These are phyloP conservation scores for Samsoniella hepiali DNA, from an alignment of 2,329 filamentous ascomycete species.

Conservation along the genomic window DNA sequence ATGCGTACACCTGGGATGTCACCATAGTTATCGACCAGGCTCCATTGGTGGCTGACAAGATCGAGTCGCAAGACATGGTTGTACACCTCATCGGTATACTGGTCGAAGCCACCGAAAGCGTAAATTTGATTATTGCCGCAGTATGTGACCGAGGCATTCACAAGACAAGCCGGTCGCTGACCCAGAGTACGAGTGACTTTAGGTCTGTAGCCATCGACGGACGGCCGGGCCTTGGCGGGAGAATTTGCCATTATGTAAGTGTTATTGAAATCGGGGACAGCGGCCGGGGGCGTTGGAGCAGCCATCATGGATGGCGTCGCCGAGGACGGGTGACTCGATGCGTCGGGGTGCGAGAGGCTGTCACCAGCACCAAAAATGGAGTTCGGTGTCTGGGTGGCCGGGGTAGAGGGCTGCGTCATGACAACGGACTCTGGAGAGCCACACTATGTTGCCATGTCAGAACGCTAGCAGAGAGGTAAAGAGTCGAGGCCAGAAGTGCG, in stretches of 20 bases:
- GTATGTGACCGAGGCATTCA: slow-evolving; percentile 98
- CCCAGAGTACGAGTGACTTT: slow-evolving; percentile 76
- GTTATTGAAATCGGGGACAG: slow-evolving; percentile 57
- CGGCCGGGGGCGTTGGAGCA: slow-evolving; percentile 30
- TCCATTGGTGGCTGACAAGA: slow-evolving; percentile 86
- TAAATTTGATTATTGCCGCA: slow-evolving; percentile 97
- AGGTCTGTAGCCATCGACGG: slow-evolving; percentile 75
- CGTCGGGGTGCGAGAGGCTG: slow-evolving; percentile 22
- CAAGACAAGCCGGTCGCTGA: slow-evolving; percentile 84
- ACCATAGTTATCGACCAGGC: slow-evolving; percentile 94
- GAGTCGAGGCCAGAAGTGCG: background rate
- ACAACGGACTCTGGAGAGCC: slow-evolving; percentile 18
- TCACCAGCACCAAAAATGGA: slow-evolving; percentile 46
- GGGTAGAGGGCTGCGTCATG: slow-evolving; percentile 47
- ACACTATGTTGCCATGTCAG: slow-evolving; percentile 13
- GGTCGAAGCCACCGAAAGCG: slow-evolving; percentile 96
- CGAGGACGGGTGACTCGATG: slow-evolving; percentile 29
- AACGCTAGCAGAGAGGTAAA: no score
- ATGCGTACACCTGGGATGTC: slow-evolving; percentile 96
- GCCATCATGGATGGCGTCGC: slow-evolving; percentile 26
- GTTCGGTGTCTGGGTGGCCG: slow-evolving; percentile 36
- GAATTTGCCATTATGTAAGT: slow-evolving; percentile 91
- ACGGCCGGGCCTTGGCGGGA: slow-evolving; percentile 63
- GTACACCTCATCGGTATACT: slow-evolving; percentile 98
- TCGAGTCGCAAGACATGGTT: slow-evolving; percentile 94